Evolutionary conservation across 768 basidiomycete species (phyloP), one percentile per base, ranked within the genome.

Genomic region (Astraeus odoratus): DNA sequence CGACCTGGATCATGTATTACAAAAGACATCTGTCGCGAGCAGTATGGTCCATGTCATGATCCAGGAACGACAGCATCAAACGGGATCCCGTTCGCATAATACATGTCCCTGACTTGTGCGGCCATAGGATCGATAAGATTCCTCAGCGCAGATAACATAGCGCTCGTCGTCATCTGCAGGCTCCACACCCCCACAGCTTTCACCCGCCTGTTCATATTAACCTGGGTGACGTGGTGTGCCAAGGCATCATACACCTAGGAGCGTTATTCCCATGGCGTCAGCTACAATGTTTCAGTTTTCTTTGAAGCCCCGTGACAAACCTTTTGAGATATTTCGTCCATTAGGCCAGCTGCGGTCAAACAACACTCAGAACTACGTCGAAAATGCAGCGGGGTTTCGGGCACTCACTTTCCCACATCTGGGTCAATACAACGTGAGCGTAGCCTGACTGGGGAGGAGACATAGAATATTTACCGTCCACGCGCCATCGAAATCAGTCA

Each of bases 101-200:
- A 64, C 8, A 46, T 47, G 15, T 65, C 63, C 46, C 57, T 51
- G 0, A 64, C 18, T 36, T 57, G 59, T n/a, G 50, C 50, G 16
- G 64, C 49, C 58, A 64, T 55, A 26, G 88, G 92, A 63, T 94
- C 86, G 41, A 90, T 77, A 18, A 84, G 74, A 35, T 74, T 83
- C 44, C 86, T 72, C 35, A 97, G 67, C 5, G 91, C 81, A 38
- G 81, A 75, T 48, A 97, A 69, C 39, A 94, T 77, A n/a, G 86
- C 85, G 44, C 81, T 83, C 2, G 91, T 90, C 1, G 94, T 94
- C 77, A 87, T 83, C 64, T 96, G 93, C 19, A 98, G 72, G 57
- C 87, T 92, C 96, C 96, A 99, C 7, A 91, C 68, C 49, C 90
- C 85, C 51, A 99, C 92, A 3, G 83, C 87, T 66, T 83, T 87